A percentile compares a stretch with the other conserved stretches of the same genome.
phyloP scores from a whole-genome alignment of 106 monocot genomes.

The Acorus gramineus region DNA sequence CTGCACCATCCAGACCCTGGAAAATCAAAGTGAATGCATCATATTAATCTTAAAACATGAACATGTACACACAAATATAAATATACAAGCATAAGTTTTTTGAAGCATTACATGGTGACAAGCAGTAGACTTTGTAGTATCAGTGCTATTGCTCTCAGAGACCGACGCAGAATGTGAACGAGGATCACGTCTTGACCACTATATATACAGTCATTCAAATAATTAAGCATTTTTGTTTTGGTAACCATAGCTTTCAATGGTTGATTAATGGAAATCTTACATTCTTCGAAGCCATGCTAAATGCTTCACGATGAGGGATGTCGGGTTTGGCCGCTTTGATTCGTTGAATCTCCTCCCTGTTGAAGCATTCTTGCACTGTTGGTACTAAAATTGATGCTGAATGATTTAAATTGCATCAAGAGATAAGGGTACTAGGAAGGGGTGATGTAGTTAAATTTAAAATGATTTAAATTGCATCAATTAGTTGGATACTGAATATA shows the following conservation, averaged over 20 bases:
- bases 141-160: slow-evolving; percentile 12
- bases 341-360: slow-evolving; percentile 74
- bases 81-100: not conserved
- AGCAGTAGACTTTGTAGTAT: slow-evolving; percentile 5
- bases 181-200: slow-evolving; percentile 75
- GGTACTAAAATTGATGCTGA: not conserved
- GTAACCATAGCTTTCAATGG: not conserved
- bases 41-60: not conserved
- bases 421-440: too few species aligned
- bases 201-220: not conserved
- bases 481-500: too few species aligned
- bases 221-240: not conserved
- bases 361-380: not conserved
- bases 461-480: too few species aligned
- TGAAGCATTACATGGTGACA: slow-evolving; percentile 27
- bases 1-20: slow-evolving; percentile 9
- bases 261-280: slow-evolving; percentile 14
- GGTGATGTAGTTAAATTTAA: too few species aligned
- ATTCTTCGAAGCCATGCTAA: slow-evolving; percentile 82
- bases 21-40: not conserved
- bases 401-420: not conserved
- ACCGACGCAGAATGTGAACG: slow-evolving; percentile 19
- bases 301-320: slow-evolving; percentile 72
- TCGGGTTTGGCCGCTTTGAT: slow-evolving; percentile 67
- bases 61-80: not conserved